Conservation (phyloP, 345 rosid species). For the Litchi chinensis region DNA sequence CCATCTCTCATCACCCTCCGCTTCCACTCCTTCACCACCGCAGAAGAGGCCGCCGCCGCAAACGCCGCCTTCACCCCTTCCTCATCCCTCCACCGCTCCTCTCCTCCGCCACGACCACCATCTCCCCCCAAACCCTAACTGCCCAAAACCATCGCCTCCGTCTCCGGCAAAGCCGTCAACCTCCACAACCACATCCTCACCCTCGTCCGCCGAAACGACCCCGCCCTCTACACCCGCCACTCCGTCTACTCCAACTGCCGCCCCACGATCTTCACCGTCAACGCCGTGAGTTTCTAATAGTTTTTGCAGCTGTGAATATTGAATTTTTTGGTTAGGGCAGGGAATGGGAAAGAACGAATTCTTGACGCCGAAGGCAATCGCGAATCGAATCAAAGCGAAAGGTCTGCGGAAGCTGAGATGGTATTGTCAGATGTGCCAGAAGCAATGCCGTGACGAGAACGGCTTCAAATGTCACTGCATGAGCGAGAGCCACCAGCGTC, state of each 20-base stretch:
- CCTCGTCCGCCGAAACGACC: conserved; percentile 72
- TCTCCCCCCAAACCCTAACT: conserved; percentile 58
- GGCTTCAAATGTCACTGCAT: conserved; percentile 99
- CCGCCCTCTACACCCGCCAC: conserved; percentile 85
- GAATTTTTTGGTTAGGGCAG: no score
- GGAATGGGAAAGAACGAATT: conserved; percentile 93
- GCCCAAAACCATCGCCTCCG: conserved; percentile 72
- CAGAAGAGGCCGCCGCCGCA: conserved; percentile 93
- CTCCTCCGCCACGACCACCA: conserved; percentile 18
- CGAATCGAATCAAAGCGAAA: conserved; percentile 88
- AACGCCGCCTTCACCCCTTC: conserved; percentile 82
- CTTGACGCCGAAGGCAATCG: conserved; percentile 87
- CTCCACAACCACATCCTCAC: conserved; percentile 78
- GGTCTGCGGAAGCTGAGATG: conserved; percentile 97
- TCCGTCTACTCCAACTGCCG: conserved; percentile 93
- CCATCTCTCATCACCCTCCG: no score
- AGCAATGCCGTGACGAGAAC: conserved; percentile 96
- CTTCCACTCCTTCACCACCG: no score
- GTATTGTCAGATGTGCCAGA: conserved; percentile 99
- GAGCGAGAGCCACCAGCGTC: conserved; percentile 96
- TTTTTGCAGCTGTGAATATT: no score
- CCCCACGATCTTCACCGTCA: conserved; percentile 84
- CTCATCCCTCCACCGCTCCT: conserved; percentile 56
- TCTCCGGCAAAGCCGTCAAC: conserved; percentile 70
- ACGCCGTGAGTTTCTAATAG: conserved; percentile 41